These are phyloP conservation scores for Suillus tomentosus DNA, from an alignment of 768 basidiomycete species.

Conservation along the genomic window DNA sequence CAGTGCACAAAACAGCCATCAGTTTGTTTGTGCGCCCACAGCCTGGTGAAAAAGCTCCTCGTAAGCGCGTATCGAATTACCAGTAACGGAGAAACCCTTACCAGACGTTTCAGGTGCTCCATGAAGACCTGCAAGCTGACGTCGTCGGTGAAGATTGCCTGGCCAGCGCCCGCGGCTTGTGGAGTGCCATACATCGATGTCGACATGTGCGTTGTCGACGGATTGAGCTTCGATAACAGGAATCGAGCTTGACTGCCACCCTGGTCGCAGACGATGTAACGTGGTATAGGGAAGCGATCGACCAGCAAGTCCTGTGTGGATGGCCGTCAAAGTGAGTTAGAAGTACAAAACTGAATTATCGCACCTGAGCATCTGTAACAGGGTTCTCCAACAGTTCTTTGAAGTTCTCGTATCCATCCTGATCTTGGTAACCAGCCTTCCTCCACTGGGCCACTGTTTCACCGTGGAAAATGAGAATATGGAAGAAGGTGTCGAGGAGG, in stretches of 20 bases:
- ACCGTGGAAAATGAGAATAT: slow-evolving; percentile 99
- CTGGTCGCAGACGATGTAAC: slow-evolving; percentile 97
- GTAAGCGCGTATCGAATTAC: neutral
- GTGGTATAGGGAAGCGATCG: slow-evolving; percentile 95
- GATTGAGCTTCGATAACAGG: slow-evolving; percentile 93
- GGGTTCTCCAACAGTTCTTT: slow-evolving; percentile 90
- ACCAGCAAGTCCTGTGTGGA: slow-evolving; percentile 80
- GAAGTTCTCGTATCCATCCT: slow-evolving; percentile 98
- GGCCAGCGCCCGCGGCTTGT: slow-evolving; percentile 66
- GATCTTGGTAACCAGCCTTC: slow-evolving; percentile 97
- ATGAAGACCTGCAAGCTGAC: slow-evolving; percentile 97
- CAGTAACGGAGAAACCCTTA: slow-evolving; percentile 36
- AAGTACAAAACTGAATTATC: slow-evolving; percentile 15
- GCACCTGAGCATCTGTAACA: slow-evolving; percentile 83
- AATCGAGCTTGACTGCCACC: slow-evolving; percentile 98
- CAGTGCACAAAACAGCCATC: neutral
- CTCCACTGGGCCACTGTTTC: slow-evolving; percentile 97
- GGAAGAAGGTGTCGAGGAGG: slow-evolving; percentile 98
- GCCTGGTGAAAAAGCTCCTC: slow-evolving; percentile 40
- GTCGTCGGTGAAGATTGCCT: slow-evolving; percentile 98
- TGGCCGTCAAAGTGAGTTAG: neutral
- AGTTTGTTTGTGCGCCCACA: slow-evolving; percentile 71
- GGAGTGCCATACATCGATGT: slow-evolving; percentile 86
- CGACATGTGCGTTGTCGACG: slow-evolving; percentile 97
- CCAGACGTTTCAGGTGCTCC: slow-evolving; percentile 95